These are phyloP conservation scores for Rhazya stricta DNA, from an alignment of 257 asterid genomes.

Conservation along the genomic window DNA sequence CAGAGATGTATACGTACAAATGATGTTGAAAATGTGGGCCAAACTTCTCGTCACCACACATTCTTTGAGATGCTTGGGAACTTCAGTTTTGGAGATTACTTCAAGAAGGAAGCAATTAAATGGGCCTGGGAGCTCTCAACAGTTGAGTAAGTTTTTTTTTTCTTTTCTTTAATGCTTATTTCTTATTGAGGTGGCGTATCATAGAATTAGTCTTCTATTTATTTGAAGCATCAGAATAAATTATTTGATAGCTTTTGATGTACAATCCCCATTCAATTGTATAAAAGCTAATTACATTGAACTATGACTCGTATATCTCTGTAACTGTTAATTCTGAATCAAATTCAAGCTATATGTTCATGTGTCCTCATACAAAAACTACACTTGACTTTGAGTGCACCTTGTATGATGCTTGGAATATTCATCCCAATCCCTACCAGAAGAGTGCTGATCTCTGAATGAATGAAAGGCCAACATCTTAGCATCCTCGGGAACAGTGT, in stretches of 20 bases:
- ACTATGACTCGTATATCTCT: neutral
- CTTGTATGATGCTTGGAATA: neutral
- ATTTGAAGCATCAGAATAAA: constrained; percentile 1
- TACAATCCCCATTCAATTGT: neutral
- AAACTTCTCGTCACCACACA: constrained; percentile 90
- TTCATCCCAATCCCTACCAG: neutral
- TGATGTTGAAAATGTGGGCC: constrained; percentile 91
- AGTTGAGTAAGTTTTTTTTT: constrained; percentile 47
- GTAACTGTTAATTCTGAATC: neutral
- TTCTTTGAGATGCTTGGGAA: constrained; percentile 99
- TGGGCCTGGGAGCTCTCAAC: constrained; percentile 99
- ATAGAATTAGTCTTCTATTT: constrained; percentile 1
- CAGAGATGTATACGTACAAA: constrained; percentile 92
- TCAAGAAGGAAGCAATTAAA: constrained; percentile 79
- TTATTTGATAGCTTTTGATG: constrained; percentile 1
- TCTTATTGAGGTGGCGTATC: constrained; percentile 1
- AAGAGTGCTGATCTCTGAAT: neutral
- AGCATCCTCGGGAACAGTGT: constrained; percentile 1
- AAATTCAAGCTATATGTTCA: neutral
- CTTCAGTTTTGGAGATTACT: constrained; percentile 96
- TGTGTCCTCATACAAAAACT: neutral
- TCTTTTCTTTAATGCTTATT: neutral
- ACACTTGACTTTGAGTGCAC: neutral
- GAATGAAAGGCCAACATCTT: neutral
- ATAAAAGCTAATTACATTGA: neutral